Evolutionary conservation across 345 rosid genomes (phyloP), one percentile per base, ranked within the genome.

Genomic region (Salix arbutifolia): DNA sequence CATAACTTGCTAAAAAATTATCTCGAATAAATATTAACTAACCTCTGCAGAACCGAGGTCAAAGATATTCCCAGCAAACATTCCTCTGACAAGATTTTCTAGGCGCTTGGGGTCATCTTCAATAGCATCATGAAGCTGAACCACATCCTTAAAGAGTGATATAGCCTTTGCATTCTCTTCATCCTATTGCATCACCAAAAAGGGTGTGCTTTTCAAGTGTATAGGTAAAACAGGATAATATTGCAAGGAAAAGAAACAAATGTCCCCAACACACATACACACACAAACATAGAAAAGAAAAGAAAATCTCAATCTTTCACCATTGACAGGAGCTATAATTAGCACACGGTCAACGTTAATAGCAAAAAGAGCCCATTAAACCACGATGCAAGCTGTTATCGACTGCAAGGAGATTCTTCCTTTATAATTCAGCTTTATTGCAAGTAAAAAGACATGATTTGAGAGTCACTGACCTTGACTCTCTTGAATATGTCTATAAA

Each of bases 151-250:
- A 79, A 96, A 96, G 12, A 92, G 84, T 74, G 99, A 80, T 82
- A 94, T 94, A 78, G 99, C 99, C 86, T 94, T 94, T 25, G 91
- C 92, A 89, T 96, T 96, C 90, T 96, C 99, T 77, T 96, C 99
- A 76, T 92, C 97, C 99, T 96, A 74, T 79, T 38, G 64, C 66
- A 78, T 76, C 35, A 75, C n/a, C 26, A 28, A 28, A 44, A 78
- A 75, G 35, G 16, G 75, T 37, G 19, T n/a, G 6, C 8, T 26
- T 6, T 33, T 23, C 66, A 60, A 64, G 13, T 61, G 35, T 11
- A 74, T n/a, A 10, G 81, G 65, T 4, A 40, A 65, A 70, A 19
- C 25, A 23, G 21, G 44, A 40, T 44, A 44, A n/a, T 44, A 37
- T 60, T 26, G 48, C 42, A 4, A 14, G 17, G 31, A 35, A n/a